These are phyloP conservation scores for Bolboschoenoplectus hybrid DNA, from an alignment of 202 grass and related monocot genomes.

Conservation along the genomic window DNA sequence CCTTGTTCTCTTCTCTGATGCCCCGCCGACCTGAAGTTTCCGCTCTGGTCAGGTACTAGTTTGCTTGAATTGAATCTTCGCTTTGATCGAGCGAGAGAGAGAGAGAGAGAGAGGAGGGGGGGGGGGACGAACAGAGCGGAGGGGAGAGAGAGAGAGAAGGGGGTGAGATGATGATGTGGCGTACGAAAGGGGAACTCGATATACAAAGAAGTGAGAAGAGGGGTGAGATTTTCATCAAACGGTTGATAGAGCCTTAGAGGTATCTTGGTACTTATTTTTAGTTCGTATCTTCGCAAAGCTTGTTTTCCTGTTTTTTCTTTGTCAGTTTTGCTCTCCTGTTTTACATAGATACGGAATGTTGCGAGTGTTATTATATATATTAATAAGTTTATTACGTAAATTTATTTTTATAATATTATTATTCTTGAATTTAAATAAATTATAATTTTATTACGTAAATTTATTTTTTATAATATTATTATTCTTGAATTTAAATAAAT, in stretches of 20 bases:
- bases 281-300: not conserved
- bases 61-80: not conserved
- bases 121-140: no score
- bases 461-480: no score
- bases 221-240: slow-evolving; percentile 17
- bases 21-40: not conserved
- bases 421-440: no score
- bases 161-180: not conserved
- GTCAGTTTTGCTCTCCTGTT: no score
- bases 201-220: not conserved
- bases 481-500: no score
- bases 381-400: no score
- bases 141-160: not conserved
- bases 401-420: no score
- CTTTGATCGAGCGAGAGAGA: not conserved
- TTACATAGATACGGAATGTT: no score
- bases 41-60: not conserved
- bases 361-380: no score
- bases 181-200: not conserved
- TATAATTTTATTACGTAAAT: no score
- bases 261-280: not conserved
- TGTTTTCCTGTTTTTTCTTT: not conserved
- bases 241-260: not conserved
- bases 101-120: not conserved
- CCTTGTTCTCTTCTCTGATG: not conserved